Base-by-base conservation (phyloP, 148 eudicot genomes). In the Salicornia ramosissima region DNA sequence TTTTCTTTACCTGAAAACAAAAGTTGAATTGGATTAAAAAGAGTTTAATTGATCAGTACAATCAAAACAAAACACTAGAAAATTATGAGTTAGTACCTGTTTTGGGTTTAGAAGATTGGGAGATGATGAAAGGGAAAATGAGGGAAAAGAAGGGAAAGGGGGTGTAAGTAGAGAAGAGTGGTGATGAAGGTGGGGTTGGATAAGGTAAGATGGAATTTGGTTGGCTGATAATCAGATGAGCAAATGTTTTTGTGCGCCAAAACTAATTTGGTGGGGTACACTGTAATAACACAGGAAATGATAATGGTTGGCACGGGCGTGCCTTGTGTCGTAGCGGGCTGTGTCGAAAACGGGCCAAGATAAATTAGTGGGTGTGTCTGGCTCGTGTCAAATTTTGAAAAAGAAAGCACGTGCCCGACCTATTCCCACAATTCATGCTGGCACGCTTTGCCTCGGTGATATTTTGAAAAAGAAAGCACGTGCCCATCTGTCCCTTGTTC, bases 131-230 rank as follows among this genome's bases (percentile, higher is more conserved):
- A 59, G 34, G 55, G 25, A 66, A 53, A 54, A 24, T 33, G 61
- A 40, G 30, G 13, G 49, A 57, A 63, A 5, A 4, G 31, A 12
- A 26, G 42, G 65, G 45, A 43, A n/a, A n/a, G n/a, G n/a, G 26
- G 16, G 43, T 15, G 47, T 47, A 62, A 66, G 57, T 55, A 70
- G 60, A 10, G 72, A 47, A 40, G 59, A 60, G 68, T 16, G 57
- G 57, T 45, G 53, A 40, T 61, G 73, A 21, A 58, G 70, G 33
- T 60, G 53, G 34, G 53, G 18, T 73, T 1, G 49, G 83, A 80
- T 80, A 80, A 70, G 83, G 71, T 76, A 54, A 72, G 83, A 70
- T 76, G 55, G 55, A 10, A 53, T 77, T 57, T 77, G 83, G 80
- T 73, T 80, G 83, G 83, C 19, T 50, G 59, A 52, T 6, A 74